phyloP scores from a whole-genome alignment of 2,329 filamentous ascomycete species.

The Ceratocystis diversiconidia region DNA sequence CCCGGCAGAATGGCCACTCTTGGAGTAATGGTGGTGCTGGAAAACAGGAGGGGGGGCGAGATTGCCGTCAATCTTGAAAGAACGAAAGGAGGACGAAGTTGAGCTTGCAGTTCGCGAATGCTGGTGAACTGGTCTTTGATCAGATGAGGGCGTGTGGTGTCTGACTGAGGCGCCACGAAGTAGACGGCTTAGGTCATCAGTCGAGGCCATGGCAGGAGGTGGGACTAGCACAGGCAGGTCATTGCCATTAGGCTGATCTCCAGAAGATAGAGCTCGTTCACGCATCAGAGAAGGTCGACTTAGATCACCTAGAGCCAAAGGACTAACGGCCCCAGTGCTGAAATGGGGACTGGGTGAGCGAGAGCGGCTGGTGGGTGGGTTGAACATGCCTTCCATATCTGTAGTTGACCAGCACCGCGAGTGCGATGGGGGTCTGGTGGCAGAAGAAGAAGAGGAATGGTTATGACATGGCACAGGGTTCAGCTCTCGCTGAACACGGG shows the following conservation, averaged over 20 bases:
- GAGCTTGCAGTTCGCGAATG: slow-evolving; percentile 18
- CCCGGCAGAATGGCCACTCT: neutral
- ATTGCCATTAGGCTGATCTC: slow-evolving; percentile 23
- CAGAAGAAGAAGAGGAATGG: slow-evolving; percentile 20
- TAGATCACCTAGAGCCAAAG: neutral
- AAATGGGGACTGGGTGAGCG: slow-evolving; percentile 6
- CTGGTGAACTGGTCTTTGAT: slow-evolving; percentile 1
- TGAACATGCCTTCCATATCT: slow-evolving; percentile 14
- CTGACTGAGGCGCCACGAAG: slow-evolving; percentile 1
- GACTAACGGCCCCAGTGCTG: slow-evolving; percentile 1
- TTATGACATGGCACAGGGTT: slow-evolving; percentile 10
- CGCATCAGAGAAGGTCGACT: slow-evolving; percentile 1
- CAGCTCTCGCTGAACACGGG: slow-evolving; percentile 55
- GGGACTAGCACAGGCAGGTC: slow-evolving; percentile 4
- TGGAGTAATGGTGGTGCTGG: slow-evolving; percentile 10
- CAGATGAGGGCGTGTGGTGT: neutral
- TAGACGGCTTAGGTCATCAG: slow-evolving; percentile 8
- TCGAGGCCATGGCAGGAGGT: neutral
- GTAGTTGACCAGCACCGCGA: slow-evolving; percentile 10
- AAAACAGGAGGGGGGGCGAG: slow-evolving; percentile 29
- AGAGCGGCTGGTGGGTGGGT: neutral
- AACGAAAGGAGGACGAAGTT: slow-evolving; percentile 17
- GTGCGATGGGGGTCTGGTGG: slow-evolving; percentile 1
- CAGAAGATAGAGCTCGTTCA: slow-evolving; percentile 35
- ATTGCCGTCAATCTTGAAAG: slow-evolving; percentile 27